A percentile compares a stretch with the other conserved stretches of the same genome.
Conservation (phyloP, 2,329 filamentous ascomycete genomes). For the Penicillium sp. region DNA sequence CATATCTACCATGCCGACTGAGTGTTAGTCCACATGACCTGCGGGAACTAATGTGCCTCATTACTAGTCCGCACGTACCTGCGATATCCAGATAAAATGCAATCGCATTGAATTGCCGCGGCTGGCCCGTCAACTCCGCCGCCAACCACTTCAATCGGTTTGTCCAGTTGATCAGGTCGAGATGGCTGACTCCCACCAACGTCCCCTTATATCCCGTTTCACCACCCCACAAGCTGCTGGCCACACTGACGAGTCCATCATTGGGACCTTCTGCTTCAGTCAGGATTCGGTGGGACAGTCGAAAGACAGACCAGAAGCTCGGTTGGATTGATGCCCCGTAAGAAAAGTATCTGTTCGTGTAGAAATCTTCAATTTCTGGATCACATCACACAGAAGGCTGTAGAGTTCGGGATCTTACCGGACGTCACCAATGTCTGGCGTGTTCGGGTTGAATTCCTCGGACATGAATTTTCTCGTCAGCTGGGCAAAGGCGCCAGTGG, state of each 20-base stretch:
- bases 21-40: not conserved
- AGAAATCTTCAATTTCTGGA: not conserved
- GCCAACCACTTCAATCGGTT: constrained; percentile 56
- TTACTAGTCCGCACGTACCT: constrained; percentile 36
- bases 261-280: constrained; percentile 52
- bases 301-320: constrained; percentile 52
- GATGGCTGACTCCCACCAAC: constrained; percentile 56
- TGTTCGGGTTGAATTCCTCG: constrained; percentile 54
- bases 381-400: not conserved
- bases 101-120: constrained; percentile 59
- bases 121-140: constrained; percentile 51
- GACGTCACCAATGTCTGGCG: constrained; percentile 50
- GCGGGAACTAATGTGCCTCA: no score
- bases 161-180: constrained; percentile 63
- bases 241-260: constrained; percentile 57
- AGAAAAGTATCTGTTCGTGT: constrained; percentile 49
- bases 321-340: constrained; percentile 56
- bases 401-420: constrained; percentile 26
- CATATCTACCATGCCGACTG: constrained; percentile 47
- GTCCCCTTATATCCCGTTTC: constrained; percentile 54
- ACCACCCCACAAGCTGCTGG: constrained; percentile 55
- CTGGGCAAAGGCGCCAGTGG: constrained; percentile 57
- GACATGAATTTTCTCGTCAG: constrained; percentile 55
- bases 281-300: constrained; percentile 52
- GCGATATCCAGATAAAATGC: constrained; percentile 60